phyloP scores from a whole-genome alignment of 441 rosid genomes.

The Populus hybrid region DNA sequence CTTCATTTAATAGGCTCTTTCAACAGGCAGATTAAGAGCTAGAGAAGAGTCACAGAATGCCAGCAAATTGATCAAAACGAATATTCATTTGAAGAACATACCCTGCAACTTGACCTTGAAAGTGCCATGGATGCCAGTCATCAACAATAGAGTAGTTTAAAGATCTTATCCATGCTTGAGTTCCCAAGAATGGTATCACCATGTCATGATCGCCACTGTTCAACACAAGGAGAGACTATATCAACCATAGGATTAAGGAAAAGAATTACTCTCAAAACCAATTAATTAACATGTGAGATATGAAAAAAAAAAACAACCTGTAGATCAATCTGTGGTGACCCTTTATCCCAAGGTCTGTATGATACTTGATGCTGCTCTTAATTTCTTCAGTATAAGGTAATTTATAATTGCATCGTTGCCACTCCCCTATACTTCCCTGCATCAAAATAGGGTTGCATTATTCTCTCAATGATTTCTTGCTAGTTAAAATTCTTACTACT shows the following conservation, averaged over 20 bases:
- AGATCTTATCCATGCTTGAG: slow-evolving; percentile 64
- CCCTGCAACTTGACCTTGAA: slow-evolving; percentile 64
- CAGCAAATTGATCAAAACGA: not conserved
- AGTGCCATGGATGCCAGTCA: slow-evolving; percentile 67
- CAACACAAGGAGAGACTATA: not conserved
- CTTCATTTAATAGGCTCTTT: not conserved
- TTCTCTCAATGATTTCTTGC: not conserved
- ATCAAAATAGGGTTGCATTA: not conserved
- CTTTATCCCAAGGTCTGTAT: slow-evolving; percentile 39
- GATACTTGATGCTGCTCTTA: slow-evolving; percentile 30
- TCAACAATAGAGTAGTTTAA: slow-evolving; percentile 54
- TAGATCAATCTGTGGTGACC: slow-evolving; percentile 61
- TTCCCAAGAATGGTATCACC: slow-evolving; percentile 45
- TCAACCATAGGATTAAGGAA: not conserved
- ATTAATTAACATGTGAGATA: too few relatives aligned
- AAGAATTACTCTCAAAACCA: too few relatives aligned
- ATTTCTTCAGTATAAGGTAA: slow-evolving; percentile 40
- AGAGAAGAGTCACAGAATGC: not conserved
- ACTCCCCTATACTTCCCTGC: slow-evolving; percentile 38
- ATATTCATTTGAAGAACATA: slow-evolving; percentile 8
- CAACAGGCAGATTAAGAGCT: not conserved
- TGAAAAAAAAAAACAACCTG: slow-evolving; percentile 35
- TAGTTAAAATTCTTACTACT: slow-evolving; percentile 6
- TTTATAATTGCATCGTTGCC: slow-evolving; percentile 51
- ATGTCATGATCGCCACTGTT: slow-evolving; percentile 79